Evolutionary conservation across 176 grass and related monocot species (phyloP), one percentile per base, ranked within the genome.

Genomic region (Musa beccarii): DNA sequence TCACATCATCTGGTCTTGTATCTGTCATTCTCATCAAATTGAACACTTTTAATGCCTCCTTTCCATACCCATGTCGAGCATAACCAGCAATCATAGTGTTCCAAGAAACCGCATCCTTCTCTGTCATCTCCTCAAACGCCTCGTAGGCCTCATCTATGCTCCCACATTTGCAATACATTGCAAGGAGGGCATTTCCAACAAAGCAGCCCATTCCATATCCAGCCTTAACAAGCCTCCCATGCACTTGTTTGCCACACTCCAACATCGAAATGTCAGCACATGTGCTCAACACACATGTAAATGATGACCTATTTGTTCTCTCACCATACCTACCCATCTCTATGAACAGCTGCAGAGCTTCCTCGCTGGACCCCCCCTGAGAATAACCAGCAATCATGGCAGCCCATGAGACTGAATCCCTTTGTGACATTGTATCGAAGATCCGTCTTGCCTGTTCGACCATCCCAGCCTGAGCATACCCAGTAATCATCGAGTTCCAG

Each of bases 141-240:
- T 85, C 86, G 24, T 63, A 75, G 53, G 95, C 95, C 56, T 91
- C 77, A 28, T 91, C 84, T 86, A 93, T 82, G 66, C 62, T 80
- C 12, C 95, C 95, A 4, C 95, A 94, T 91, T 94, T 98, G 59
- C 93, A 93, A 66, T 98, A 98, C 90, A 98, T 91, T 54, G 90
- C 82, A 73, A 98, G 51, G 29, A 98, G 82, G 0, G 90, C 90
- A 87, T 98, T 94, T 7, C 90, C 95, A 57, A 93, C 90, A 86
- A 98, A 98, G 54, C 82, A 93, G 9, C 88, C 88, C 75, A 89
- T 73, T 6, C 80, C 88, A 56, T 87, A 93, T 10, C 95, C 90
- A 76, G 88, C 75, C 82, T 89, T 93, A 59, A 98, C 71, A 72
- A 98, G 82, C 78, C 85, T 86, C 54, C 80, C 76, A 83, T 94